Conservation (phyloP, 176 grass and related monocot genomes). For the Chloris gayana region DNA sequence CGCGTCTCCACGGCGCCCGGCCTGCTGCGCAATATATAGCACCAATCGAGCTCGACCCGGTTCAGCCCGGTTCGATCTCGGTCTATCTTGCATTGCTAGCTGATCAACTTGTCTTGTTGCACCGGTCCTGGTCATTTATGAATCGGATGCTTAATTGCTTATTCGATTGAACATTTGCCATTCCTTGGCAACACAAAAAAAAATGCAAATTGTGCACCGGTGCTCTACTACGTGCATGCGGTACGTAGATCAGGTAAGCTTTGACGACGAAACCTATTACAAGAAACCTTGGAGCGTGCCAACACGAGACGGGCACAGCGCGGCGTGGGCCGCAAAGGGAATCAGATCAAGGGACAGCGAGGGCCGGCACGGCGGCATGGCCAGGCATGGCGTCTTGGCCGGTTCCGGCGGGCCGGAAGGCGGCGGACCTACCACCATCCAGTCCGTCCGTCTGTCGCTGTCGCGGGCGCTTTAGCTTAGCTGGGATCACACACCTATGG, state of each 20-base stretch:
- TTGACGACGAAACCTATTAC: too few species aligned
- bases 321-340: not conserved
- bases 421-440: not conserved
- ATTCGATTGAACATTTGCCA: too few species aligned
- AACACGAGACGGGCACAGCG: too few species aligned
- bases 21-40: slow-evolving; percentile 8
- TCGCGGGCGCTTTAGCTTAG: not conserved
- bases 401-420: not conserved
- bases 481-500: not conserved
- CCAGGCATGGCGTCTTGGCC: not conserved
- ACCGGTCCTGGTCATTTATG: too few species aligned
- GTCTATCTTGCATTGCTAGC: too few species aligned
- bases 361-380: not conserved
- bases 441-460: not conserved
- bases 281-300: too few species aligned
- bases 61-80: not conserved
- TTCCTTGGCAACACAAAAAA: too few species aligned
- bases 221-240: too few species aligned
- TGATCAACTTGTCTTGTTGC: not conserved
- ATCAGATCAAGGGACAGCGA: not conserved
- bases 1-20: not conserved
- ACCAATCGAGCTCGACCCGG: not conserved
- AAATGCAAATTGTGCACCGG: too few species aligned
- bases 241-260: too few species aligned
- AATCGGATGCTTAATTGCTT: too few species aligned